Evolutionary conservation across 192 early-diverging fungal genomes (phyloP), one percentile per base, ranked within the genome.

Genomic region (Coemansia sp.): DNA sequence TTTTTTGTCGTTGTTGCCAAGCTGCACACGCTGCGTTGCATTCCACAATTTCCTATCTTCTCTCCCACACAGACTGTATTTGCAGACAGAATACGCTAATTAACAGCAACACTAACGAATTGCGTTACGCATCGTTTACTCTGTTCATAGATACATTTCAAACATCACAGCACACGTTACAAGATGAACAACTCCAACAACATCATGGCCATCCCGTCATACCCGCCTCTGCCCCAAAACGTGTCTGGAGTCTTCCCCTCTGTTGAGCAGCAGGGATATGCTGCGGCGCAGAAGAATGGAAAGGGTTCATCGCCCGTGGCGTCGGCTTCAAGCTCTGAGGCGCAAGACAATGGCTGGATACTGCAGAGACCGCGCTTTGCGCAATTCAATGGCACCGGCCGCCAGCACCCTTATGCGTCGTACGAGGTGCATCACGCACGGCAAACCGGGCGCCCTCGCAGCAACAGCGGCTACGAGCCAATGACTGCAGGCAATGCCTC

Each of bases 151-250:
- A 54, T 54, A 54, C 21, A 26, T 54, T 26, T 22, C 51, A 22
- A 54, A 15, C 0, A 8, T 4, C 26, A 26, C 51, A 54, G 32
- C 15, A 54, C 3, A 54, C 19, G 8, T 15, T 19, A 16, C 42
- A 10, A 48, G 21, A 72, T 72, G 71, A 72, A 64, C 71, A 48
- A 62, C 45, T 60, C 69, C 3, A 66, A 69, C 52, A 69, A 74
- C 63, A 82, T 82, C 32, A 41, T 82, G 36, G 79, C 79, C 18
- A 82, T 82, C 49, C 79, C 79, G 3, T 68, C 43, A 45, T 71
- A 82, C 52, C 79, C 79, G 39, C 79, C 79, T 10, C 49, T 82
- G 65, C 79, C 79, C 19, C 70, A 71, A 21, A 72, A 51, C 18
- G 79, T 76, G 37, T 66, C 79, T 8, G 79, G 79, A 6, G 59